A percentile compares a stretch with the other conserved stretches of the same genome.
phyloP scores from a whole-genome alignment of 306 rosid genomes.

The Pterocarpus macrocarpus region DNA sequence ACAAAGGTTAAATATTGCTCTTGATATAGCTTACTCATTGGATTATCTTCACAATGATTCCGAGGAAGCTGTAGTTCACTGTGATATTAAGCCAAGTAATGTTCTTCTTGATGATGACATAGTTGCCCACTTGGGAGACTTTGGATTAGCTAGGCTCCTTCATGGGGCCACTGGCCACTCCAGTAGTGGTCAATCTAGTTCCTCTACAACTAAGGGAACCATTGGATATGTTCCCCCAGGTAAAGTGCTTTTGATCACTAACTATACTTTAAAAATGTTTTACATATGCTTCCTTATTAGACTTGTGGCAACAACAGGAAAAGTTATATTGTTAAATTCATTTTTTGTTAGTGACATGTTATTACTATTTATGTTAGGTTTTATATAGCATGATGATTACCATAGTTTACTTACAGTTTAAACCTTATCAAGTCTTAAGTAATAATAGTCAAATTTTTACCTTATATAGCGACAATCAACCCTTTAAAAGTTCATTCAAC shows the following conservation, averaged over 20 bases:
- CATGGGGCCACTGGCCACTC: not conserved
- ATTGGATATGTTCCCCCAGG: not conserved
- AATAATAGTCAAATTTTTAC: too few relatives aligned
- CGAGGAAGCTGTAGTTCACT: too few relatives aligned
- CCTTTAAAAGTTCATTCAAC: not conserved
- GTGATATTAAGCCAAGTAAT: too few relatives aligned
- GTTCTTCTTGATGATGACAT: too few relatives aligned
- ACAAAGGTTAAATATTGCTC: too few relatives aligned
- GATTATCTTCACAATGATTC: too few relatives aligned
- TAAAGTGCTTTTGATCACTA: not conserved
- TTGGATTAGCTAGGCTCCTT: too few relatives aligned
- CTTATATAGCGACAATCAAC: too few relatives aligned
- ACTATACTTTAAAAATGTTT: not conserved
- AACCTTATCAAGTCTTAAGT: not conserved
- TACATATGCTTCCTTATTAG: not conserved
- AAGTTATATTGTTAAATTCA: not conserved
- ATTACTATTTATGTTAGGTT: not conserved
- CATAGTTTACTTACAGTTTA: too few relatives aligned
- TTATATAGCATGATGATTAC: too few relatives aligned
- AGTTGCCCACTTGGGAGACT: too few relatives aligned
- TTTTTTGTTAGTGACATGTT: not conserved
- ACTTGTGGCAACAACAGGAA: not conserved
- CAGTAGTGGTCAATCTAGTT: not conserved
- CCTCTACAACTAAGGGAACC: not conserved
- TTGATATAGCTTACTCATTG: too few relatives aligned